phyloP scores from a whole-genome alignment of 208 protist genomes.

The Tritrichomonas musculus region DNA sequence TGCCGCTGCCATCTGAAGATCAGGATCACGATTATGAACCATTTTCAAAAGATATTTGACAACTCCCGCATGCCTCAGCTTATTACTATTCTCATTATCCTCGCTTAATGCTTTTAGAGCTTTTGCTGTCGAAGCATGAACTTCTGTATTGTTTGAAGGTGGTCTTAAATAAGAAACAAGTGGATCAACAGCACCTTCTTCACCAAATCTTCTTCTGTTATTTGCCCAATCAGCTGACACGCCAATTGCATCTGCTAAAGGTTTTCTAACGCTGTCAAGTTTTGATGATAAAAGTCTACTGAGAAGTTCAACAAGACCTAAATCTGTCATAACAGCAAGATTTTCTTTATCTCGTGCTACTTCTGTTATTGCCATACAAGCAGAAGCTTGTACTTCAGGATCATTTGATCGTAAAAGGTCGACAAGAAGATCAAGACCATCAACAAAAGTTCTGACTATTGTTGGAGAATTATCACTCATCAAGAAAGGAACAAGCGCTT shows the following conservation, averaged over 20 bases:
- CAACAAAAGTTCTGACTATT: not conserved
- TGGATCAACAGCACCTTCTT: conserved; percentile 30
- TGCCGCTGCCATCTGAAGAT: conserved; percentile 18
- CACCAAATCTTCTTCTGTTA: conserved; percentile 15
- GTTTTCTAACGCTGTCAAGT: not conserved
- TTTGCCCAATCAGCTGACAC: not conserved
- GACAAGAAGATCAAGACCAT: not conserved
- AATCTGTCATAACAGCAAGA: conserved; percentile 12
- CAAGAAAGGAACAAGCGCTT: conserved; percentile 19
- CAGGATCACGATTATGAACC: not conserved
- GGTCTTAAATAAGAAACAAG: conserved; percentile 15
- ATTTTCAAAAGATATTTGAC: conserved; percentile 15
- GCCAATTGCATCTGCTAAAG: not conserved
- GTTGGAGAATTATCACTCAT: not conserved
- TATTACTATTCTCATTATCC: not conserved
- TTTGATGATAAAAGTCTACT: not conserved
- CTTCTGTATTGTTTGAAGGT: not conserved
- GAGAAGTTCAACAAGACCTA: not conserved
- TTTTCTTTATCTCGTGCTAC: conserved; percentile 7
- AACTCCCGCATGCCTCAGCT: not conserved
- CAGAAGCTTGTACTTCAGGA: not conserved
- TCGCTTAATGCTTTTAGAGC: not conserved
- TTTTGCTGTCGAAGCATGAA: conserved; percentile 8
- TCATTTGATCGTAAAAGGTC: not conserved
- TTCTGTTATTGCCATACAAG: conserved; percentile 30